A percentile compares a stretch with the other conserved stretches of the same genome.
Evolutionary conservation across 2,329 filamentous ascomycete genomes (phyloP).

Genomic region (Hypomyces rosellus): DNA sequence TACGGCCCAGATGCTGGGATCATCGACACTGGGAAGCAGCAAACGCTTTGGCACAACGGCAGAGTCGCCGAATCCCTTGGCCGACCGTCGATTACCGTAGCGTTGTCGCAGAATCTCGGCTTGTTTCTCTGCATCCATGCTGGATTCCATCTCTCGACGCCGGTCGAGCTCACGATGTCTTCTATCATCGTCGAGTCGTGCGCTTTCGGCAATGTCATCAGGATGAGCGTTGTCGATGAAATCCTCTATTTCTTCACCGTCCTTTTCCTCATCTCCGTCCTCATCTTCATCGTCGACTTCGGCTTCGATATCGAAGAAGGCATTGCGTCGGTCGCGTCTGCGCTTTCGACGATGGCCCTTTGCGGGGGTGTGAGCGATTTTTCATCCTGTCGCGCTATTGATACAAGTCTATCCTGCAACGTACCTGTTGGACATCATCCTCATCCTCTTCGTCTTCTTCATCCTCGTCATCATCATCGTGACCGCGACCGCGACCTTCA

Average conservation of each 20-base stretch:
- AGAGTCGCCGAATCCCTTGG: conserved; percentile 59
- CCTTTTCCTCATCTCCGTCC: conserved; percentile 81
- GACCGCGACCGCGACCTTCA: conserved; percentile 40
- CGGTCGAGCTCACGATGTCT: conserved; percentile 92
- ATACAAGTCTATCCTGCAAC: background rate
- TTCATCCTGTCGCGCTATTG: background rate
- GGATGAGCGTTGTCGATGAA: conserved; percentile 87
- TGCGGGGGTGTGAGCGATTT: conserved; percentile 20
- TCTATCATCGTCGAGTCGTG: conserved; percentile 79
- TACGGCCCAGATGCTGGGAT: conserved; percentile 93
- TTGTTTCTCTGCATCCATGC: conserved; percentile 89
- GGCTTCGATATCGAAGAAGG: conserved; percentile 96
- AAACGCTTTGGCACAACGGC: conserved; percentile 78
- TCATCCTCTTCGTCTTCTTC: conserved; percentile 43
- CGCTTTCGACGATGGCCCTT: conserved; percentile 73
- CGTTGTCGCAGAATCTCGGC: conserved; percentile 80
- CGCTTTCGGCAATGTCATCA: conserved; percentile 77
- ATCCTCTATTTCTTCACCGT: conserved; percentile 73
- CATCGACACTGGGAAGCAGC: conserved; percentile 85
- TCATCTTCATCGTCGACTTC: conserved; percentile 96
- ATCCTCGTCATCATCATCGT: conserved; percentile 55
- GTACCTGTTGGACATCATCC: conserved; percentile 61
- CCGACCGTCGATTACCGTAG: conserved; percentile 72
- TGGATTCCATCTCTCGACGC: conserved; percentile 77
- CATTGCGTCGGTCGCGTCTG: conserved; percentile 66